Conservation (phyloP, 2,329 filamentous ascomycete genomes). For the Neopestalotiopsis clavispora region DNA sequence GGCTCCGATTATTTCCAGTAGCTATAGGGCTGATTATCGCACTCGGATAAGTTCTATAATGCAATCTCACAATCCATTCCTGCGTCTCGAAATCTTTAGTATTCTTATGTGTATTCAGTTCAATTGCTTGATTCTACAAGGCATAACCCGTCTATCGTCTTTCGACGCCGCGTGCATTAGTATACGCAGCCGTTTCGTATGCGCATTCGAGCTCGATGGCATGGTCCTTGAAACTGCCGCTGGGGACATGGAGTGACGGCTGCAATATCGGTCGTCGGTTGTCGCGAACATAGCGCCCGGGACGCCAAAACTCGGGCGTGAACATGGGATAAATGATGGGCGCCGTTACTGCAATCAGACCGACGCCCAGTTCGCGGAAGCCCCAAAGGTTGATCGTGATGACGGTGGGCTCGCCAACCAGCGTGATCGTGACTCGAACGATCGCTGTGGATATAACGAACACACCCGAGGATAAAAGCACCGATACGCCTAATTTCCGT, state of each 20-base stretch:
- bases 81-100: no score
- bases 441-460: conserved; percentile 34
- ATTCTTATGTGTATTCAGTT: no score
- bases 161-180: neutral
- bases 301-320: conserved; percentile 19
- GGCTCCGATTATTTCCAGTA: no score
- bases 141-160: neutral
- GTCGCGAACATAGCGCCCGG: conserved; percentile 13
- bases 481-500: conserved; percentile 20
- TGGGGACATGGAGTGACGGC: conserved; percentile 1
- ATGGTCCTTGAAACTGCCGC: neutral
- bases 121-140: no score
- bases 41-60: no score
- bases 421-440: conserved; percentile 27
- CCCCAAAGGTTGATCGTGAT: conserved; percentile 32
- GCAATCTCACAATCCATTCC: no score
- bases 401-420: conserved; percentile 26
- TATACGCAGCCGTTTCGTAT: neutral
- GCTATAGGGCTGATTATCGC: no score
- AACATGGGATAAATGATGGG: conserved; percentile 18
- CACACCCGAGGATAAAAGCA: conserved; percentile 31
- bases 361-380: conserved; percentile 22
- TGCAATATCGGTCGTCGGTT: conserved; percentile 8
- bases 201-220: neutral
- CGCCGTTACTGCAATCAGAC: conserved; percentile 16